Conservation (phyloP, 495 filamentous ascomycete genomes). For the Hypoxylon fuscum region DNA sequence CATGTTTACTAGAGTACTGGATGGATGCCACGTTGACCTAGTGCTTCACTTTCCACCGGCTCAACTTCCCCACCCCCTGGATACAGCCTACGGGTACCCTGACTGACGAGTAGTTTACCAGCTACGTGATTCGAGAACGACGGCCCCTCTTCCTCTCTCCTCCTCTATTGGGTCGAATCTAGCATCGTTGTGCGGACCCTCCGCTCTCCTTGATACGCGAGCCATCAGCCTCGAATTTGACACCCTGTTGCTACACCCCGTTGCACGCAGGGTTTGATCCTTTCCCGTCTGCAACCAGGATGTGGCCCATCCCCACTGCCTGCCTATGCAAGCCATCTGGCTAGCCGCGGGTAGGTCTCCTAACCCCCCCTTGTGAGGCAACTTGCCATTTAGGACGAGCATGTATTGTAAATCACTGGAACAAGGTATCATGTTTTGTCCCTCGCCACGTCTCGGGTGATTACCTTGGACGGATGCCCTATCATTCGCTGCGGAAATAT, state of each 20-base stretch:
- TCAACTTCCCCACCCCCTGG: slow-evolving; percentile 46
- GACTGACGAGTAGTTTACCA: slow-evolving; percentile 43
- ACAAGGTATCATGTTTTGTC: slow-evolving; percentile 45
- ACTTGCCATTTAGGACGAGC: slow-evolving; percentile 46
- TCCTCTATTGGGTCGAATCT: slow-evolving; percentile 40
- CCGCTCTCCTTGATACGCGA: slow-evolving; percentile 37
- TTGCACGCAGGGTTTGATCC: slow-evolving; percentile 45
- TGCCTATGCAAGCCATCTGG: slow-evolving; percentile 49
- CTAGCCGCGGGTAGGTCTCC: slow-evolving; percentile 45
- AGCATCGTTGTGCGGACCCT: slow-evolving; percentile 26
- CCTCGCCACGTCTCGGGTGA: slow-evolving; percentile 44
- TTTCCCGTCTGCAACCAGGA: slow-evolving; percentile 49
- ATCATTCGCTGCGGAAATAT: slow-evolving; percentile 28
- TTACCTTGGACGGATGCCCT: slow-evolving; percentile 38
- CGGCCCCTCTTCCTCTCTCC: slow-evolving; percentile 29
- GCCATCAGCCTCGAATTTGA: slow-evolving; percentile 46
- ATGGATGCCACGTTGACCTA: slow-evolving; percentile 49
- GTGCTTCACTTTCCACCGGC: slow-evolving; percentile 47
- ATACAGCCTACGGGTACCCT: slow-evolving; percentile 46
- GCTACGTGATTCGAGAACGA: slow-evolving; percentile 43
- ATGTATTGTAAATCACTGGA: slow-evolving; percentile 49
- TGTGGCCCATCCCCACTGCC: slow-evolving; percentile 44
- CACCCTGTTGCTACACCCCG: slow-evolving; percentile 42
- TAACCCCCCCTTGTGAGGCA: slow-evolving; percentile 40
- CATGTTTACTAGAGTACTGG: slow-evolving; percentile 44